Conservation (phyloP, 2,329 filamentous ascomycete species). For the Pseudopithomyces maydicus region DNA sequence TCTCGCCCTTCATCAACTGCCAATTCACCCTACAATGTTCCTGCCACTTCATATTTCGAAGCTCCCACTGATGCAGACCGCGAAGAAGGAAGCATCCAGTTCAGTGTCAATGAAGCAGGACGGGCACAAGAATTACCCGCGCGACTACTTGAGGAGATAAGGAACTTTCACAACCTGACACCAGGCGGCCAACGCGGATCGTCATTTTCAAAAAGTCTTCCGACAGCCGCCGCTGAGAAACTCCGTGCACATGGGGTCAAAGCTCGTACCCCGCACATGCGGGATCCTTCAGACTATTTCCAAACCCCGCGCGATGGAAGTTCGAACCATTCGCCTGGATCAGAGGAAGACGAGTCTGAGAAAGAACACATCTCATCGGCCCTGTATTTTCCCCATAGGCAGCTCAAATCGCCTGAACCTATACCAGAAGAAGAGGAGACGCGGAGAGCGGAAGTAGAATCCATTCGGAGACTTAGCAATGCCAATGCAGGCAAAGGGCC, state of each 20-base stretch:
- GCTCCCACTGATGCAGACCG: conserved; percentile 14
- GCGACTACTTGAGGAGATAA: conserved; percentile 61
- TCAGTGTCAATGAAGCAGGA: conserved; percentile 8
- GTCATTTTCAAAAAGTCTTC: conserved; percentile 59
- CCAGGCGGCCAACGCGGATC: conserved; percentile 52
- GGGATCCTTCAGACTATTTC: conserved; percentile 38
- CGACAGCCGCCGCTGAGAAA: conserved; percentile 41
- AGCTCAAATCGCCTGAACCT: conserved; percentile 51
- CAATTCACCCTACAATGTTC: conserved; percentile 28
- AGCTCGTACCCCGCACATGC: conserved; percentile 22
- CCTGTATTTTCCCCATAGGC: conserved; percentile 78
- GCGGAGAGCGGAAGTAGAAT: conserved; percentile 31
- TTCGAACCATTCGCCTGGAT: conserved; percentile 32
- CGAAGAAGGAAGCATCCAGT: conserved; percentile 9
- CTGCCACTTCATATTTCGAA: conserved; percentile 37
- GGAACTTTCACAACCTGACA: conserved; percentile 58
- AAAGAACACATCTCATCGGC: conserved; percentile 88
- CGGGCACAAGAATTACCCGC: conserved; percentile 48
- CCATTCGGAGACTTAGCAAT: conserved; percentile 30
- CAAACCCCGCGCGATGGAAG: conserved; percentile 23
- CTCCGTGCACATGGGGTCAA: conserved; percentile 28
- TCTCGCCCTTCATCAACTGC: conserved; percentile 32
- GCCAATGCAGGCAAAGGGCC: conserved; percentile 33
- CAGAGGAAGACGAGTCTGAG: conserved; percentile 69
- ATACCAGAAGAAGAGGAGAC: conserved; percentile 25